Base-by-base conservation (phyloP, 768 basidiomycete genomes). In the Panus rudis region DNA sequence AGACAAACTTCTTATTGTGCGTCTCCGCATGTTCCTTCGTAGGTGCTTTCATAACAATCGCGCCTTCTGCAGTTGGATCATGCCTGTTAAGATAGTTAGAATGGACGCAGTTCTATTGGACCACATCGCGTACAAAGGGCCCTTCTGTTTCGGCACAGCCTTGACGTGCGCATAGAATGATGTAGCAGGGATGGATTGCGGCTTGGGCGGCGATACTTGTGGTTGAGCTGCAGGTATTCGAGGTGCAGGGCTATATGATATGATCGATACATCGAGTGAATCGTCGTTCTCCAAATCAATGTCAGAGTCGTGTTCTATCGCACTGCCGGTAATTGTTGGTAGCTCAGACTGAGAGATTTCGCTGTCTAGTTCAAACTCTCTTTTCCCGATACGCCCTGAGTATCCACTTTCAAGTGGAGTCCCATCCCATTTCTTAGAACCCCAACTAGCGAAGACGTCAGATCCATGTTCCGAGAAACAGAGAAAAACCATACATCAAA, bases 31-130 rank as follows among this genome's bases (percentile, higher is more conserved):
- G 83, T 23, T 76, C 78, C 46, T 76, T 70, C 7, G 71, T 76
- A 0, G 92, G 91, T 4, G 73, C 63, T 52, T 81, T 84, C 90
- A 99, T 88, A 4, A 97, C 83, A 6, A 98, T 64, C 0, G 92
- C 92, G 3, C 76, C 83, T 41, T 80, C 76, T 1, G 73, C 77
- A 4, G 73, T 62, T 3, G 94, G 89, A 57, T 94, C 81, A 59
- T 91, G 81, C 45, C 88, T 91, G 25, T 31, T 31, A 26, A 38
- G 21, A 19, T 16, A 40, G 31, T 27, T 12, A 4, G n/a, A 24
- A 40, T 23, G n/a, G n/a, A 14, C 3, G 6, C 25, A 6, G n/a
- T 16, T 11, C 12, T n/a, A 3, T 32, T 31, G 16, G 17, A 48
- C 43, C 27, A 19, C 17, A 28, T 23, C n/a, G 63, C 77, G 45